phyloP scores from a whole-genome alignment of 2,329 filamentous ascomycete genomes.

The Emmonsiellopsis sp. region DNA sequence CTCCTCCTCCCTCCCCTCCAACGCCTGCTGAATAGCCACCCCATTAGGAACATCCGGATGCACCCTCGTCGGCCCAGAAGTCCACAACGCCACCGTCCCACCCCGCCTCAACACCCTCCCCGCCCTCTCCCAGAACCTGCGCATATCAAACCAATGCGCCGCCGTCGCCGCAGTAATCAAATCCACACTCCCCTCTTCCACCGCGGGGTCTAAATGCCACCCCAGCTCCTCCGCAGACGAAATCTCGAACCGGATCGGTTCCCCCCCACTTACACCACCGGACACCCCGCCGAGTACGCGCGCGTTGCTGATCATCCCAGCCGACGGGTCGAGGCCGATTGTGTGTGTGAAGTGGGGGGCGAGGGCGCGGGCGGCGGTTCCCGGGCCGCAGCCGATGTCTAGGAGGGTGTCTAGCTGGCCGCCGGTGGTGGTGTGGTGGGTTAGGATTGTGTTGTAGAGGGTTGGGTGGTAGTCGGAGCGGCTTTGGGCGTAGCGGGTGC shows the following conservation, averaged over 20 bases:
- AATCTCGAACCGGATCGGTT: slow-evolving; percentile 34
- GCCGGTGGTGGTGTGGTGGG: slow-evolving; percentile 40
- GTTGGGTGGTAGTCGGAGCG: slow-evolving; percentile 39
- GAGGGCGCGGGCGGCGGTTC: slow-evolving; percentile 39
- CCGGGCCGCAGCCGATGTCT: slow-evolving; percentile 52
- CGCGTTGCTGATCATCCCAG: slow-evolving; percentile 46
- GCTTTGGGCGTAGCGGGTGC: slow-evolving; percentile 33
- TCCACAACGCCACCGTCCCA: slow-evolving; percentile 49
- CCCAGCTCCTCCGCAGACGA: slow-evolving; percentile 39
- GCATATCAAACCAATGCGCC: slow-evolving; percentile 53
- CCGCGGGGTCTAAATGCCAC: slow-evolving; percentile 16
- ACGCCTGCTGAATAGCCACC: slow-evolving; percentile 32
- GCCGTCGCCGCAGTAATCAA: slow-evolving; percentile 43
- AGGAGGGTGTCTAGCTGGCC: slow-evolving; percentile 37
- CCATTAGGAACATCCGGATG: slow-evolving; percentile 31
- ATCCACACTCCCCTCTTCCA: slow-evolving; percentile 35
- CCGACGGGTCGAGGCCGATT: slow-evolving; percentile 44
- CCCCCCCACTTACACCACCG: background rate
- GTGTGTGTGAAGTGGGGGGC: slow-evolving; percentile 38
- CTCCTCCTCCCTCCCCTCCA: slow-evolving; percentile 29
- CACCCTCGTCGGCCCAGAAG: slow-evolving; percentile 20
- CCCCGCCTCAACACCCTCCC: slow-evolving; percentile 41
- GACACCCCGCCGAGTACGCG: slow-evolving; percentile 25
- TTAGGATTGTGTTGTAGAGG: slow-evolving; percentile 41
- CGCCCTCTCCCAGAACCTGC: slow-evolving; percentile 41